Conservation (phyloP, 768 basidiomycete species). For the Coprinellus micaceus region DNA sequence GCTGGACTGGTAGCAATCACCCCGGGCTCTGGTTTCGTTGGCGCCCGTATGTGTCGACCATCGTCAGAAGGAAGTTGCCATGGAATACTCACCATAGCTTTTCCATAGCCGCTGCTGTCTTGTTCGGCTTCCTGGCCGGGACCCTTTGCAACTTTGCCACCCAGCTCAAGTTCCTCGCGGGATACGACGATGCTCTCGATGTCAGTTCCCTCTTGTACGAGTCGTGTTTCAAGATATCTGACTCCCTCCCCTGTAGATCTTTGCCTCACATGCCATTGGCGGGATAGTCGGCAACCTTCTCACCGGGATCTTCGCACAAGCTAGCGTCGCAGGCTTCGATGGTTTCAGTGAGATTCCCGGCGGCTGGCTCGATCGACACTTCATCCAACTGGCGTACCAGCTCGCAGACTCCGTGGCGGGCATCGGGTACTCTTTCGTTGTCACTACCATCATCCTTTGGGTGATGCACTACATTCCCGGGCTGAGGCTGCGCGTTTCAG, state of each 20-base stretch:
- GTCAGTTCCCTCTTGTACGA: conserved; percentile 33
- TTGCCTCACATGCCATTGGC: conserved; percentile 79
- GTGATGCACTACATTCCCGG: conserved; percentile 85
- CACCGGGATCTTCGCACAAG: conserved; percentile 85
- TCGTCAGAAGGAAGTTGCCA: not conserved
- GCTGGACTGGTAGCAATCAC: conserved; percentile 88
- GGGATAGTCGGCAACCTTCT: conserved; percentile 80
- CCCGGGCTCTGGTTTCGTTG: conserved; percentile 80
- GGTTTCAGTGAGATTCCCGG: conserved; percentile 63
- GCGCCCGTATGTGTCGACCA: conserved; percentile 46
- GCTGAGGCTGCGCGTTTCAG: conserved; percentile 62
- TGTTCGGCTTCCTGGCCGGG: conserved; percentile 82
- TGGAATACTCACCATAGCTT: not conserved
- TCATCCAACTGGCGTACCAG: conserved; percentile 81
- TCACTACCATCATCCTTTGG: conserved; percentile 86
- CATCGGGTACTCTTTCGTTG: conserved; percentile 65
- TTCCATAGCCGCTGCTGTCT: conserved; percentile 65
- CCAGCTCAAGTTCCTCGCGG: conserved; percentile 79
- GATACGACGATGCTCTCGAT: conserved; percentile 80
- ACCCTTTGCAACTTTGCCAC: conserved; percentile 92
- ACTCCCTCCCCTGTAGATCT: conserved; percentile 53
- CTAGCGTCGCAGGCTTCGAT: conserved; percentile 76
- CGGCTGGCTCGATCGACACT: conserved; percentile 86
- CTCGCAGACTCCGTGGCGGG: conserved; percentile 70
- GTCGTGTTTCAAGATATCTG: not conserved